These are phyloP conservation scores for Globisporangium cystogenes DNA, from an alignment of 352 stramenopile species.

Conservation along the genomic window DNA sequence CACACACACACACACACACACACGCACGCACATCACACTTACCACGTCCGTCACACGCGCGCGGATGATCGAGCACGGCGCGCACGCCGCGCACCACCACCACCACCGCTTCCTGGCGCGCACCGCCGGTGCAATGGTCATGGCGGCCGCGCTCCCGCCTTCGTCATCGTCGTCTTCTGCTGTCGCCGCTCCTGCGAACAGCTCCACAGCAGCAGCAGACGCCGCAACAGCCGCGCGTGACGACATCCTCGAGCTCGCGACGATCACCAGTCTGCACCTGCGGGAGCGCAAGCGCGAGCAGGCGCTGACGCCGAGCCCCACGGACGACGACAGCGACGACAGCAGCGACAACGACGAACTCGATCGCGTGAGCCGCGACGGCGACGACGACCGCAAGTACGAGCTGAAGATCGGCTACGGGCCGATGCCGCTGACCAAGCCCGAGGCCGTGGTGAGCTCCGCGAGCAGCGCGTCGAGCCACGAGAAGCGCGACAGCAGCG, in stretches of 20 bases:
- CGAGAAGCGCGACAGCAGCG: slow-evolving; percentile 7
- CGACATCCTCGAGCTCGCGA: slow-evolving; percentile 16
- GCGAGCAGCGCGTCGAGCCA: slow-evolving; percentile 7
- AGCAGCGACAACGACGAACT: neutral
- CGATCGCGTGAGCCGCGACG: slow-evolving; percentile 6
- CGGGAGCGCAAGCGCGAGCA: slow-evolving; percentile 11
- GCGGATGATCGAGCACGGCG: slow-evolving; percentile 11
- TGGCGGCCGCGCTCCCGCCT: slow-evolving; percentile 6
- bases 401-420: slow-evolving; percentile 37
- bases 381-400: slow-evolving; percentile 25
- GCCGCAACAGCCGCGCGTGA: neutral
- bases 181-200: neutral
- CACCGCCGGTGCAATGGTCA: slow-evolving; percentile 2
- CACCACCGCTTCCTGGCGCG: slow-evolving; percentile 4
- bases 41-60: neutral
- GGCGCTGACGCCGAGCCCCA: slow-evolving; percentile 6
- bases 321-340: slow-evolving; percentile 12
- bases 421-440: slow-evolving; percentile 2
- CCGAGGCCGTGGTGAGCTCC: slow-evolving; percentile 3
- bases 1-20: neutral
- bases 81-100: slow-evolving; percentile 1
- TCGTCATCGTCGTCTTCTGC: neutral
- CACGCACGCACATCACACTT: too few species aligned
- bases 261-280: slow-evolving; percentile 6
- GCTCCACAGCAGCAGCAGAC: slow-evolving; percentile 1